Base-by-base conservation (phyloP, 192 early-diverging fungal genomes). In the Gryganskiella cystojenkinii region DNA sequence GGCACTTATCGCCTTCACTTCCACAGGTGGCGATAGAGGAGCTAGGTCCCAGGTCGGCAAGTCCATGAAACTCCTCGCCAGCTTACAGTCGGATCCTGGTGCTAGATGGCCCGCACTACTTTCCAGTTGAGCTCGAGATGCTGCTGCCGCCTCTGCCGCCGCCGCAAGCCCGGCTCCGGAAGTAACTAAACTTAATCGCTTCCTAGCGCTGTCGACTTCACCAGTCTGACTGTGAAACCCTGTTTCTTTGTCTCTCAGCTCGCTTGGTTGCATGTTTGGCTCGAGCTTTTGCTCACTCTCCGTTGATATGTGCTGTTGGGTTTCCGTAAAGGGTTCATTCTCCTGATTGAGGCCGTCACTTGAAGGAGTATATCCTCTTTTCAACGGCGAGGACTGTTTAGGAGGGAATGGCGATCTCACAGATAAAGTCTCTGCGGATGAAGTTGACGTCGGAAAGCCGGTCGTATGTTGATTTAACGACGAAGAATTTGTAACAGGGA, bases 11-110 rank as follows among this genome's bases (percentile, higher is more conserved):
- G 68, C 74, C 33, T 64, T 64, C n/a, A 69, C 74, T 30, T 59
- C 66, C 17, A 68, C 11, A 10, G 65, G 72, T 0, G 72, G 64
- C n/a, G 72, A 67, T n/a, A 76, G 13, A 25, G 65, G 72, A 1
- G 72, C 72, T 10, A 76, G 54, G 3, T 76, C 65, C 72, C 72
- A 76, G 22, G 42, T 50, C 6, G 72, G 72, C 3, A 76, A 34
- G 15, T 67, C 72, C 11, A 76, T 8, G 11, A 37, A 19, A 56
- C 46, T 67, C 34, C 45, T 46, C 15, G 15, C 50, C 30, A 51
- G 35, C 2, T 33, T 35, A 22, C 10, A n/a, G 15, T 22, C 35
- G 8, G 49, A 31, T 43, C 61, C n/a, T 15, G 3, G 3, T 7
- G 17, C 11, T 11, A 11, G 14, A 24, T 30, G 30, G 45, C 59